A percentile compares a stretch with the other conserved stretches of the same genome.
phyloP scores from a whole-genome alignment of 768 basidiomycete genomes.

The Fibroporia radiculosa region DNA sequence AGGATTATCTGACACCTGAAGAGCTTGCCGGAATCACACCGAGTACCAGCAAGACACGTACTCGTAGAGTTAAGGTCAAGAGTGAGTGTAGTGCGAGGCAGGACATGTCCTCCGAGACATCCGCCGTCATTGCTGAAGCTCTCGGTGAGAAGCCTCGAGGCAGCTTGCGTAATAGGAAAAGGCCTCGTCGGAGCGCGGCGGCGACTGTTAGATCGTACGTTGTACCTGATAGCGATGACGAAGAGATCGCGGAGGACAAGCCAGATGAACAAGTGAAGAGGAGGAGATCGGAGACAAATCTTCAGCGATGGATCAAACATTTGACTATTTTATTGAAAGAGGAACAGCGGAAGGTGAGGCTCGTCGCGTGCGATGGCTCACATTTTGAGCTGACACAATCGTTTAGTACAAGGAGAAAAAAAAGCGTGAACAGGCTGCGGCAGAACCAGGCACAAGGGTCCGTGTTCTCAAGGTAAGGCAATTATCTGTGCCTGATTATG shows the following conservation, averaged over 20 bases:
- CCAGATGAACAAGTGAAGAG: slow-evolving; percentile 25
- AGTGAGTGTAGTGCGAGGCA: slow-evolving; percentile 31
- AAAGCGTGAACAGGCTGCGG: slow-evolving; percentile 41
- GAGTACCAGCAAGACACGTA: slow-evolving; percentile 7
- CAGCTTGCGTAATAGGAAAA: slow-evolving; percentile 33
- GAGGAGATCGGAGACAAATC: slow-evolving; percentile 33
- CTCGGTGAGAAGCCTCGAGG: not conserved
- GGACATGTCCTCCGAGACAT: slow-evolving; percentile 4
- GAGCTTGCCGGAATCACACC: slow-evolving; percentile 13
- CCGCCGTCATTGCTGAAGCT: not conserved
- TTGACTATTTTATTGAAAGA: slow-evolving; percentile 49
- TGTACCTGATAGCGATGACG: slow-evolving; percentile 67
- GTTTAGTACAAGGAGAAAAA: slow-evolving; percentile 57
- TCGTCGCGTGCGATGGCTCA: not conserved
- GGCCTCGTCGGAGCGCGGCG: slow-evolving; percentile 53
- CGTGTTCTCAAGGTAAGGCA: slow-evolving; percentile 51
- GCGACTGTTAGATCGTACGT: slow-evolving; percentile 50
- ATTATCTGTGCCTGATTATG: not conserved
- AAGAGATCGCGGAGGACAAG: slow-evolving; percentile 35
- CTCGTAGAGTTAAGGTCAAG: slow-evolving; percentile 30
- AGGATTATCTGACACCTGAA: slow-evolving; percentile 49
- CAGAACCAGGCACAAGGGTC: slow-evolving; percentile 36
- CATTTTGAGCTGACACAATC: not conserved
- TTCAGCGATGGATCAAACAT: slow-evolving; percentile 65
- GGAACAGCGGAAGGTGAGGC: slow-evolving; percentile 61